phyloP scores from a whole-genome alignment of 805 yeast species.

The Monosporozyma unispora region DNA sequence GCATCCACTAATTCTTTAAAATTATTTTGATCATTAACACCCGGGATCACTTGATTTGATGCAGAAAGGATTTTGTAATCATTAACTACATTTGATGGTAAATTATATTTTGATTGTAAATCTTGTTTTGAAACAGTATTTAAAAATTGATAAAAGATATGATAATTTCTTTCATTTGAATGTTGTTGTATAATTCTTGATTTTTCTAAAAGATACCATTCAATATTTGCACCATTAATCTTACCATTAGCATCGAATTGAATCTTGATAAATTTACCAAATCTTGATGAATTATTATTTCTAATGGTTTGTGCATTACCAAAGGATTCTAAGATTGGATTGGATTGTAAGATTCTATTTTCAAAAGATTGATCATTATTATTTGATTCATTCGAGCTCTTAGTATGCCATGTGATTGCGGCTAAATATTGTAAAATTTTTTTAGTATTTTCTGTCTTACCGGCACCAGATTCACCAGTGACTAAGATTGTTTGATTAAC shows the following conservation, averaged over 20 bases:
- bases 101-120: constrained; percentile 31
- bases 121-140: constrained; percentile 49
- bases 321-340: constrained; percentile 90
- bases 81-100: constrained; percentile 27
- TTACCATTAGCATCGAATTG: constrained; percentile 56
- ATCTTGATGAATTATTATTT: constrained; percentile 90
- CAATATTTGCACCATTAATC: constrained; percentile 83
- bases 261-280: constrained; percentile 90
- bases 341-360: constrained; percentile 79
- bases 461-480: constrained; percentile 99
- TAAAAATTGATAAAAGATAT: constrained; percentile 81
- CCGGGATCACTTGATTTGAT: constrained; percentile 51
- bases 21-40: constrained; percentile 68
- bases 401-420: constrained; percentile 45
- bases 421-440: constrained; percentile 88
- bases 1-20: constrained; percentile 57
- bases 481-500: constrained; percentile 86
- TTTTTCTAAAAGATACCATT: constrained; percentile 89
- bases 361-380: constrained; percentile 47
- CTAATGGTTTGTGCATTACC: constrained; percentile 95
- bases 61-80: constrained; percentile 42
- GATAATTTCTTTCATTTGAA: constrained; percentile 78
- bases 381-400: not conserved
- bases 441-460: constrained; percentile 95
- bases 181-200: constrained; percentile 82